These are phyloP conservation scores for Pseudogymnoascus sp. DNA, from an alignment of 2,329 filamentous ascomycete genomes.

Conservation along the genomic window DNA sequence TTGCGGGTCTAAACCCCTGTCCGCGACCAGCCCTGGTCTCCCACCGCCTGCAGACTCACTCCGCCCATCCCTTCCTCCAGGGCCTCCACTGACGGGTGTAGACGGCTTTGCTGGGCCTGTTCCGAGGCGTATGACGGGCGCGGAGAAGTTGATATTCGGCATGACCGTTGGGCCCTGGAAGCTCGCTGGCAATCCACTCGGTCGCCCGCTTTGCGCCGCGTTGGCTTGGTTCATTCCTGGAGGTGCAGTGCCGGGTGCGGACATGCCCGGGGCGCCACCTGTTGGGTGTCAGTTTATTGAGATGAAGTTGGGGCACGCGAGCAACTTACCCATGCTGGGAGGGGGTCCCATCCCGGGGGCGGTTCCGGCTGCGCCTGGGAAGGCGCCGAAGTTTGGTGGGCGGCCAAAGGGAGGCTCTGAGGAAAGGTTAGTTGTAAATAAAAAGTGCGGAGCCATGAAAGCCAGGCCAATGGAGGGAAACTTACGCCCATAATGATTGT, in stretches of 20 bases:
- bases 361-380: constrained; percentile 48
- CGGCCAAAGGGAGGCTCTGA: constrained; percentile 51
- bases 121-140: constrained; percentile 88
- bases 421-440: neutral
- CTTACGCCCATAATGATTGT: constrained; percentile 30
- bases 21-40: constrained; percentile 29
- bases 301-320: constrained; percentile 10
- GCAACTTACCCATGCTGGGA: constrained; percentile 67
- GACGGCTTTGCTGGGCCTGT: constrained; percentile 61
- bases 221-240: constrained; percentile 71
- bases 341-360: constrained; percentile 66
- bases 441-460: neutral
- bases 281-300: constrained; percentile 13
- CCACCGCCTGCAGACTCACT: constrained; percentile 30
- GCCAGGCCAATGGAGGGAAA: neutral
- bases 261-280: constrained; percentile 75
- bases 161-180: constrained; percentile 88
- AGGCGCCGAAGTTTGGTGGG: constrained; percentile 64
- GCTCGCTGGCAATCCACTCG: constrained; percentile 68
- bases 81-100: constrained; percentile 28
- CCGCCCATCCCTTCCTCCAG: constrained; percentile 38
- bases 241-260: constrained; percentile 70
- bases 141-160: constrained; percentile 97
- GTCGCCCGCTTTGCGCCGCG: constrained; percentile 67
- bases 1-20: constrained; percentile 56